Evolutionary conservation across 2,329 filamentous ascomycete species (phyloP), one percentile per base, ranked within the genome.

Genomic region (Aspergillus thermomutatus): DNA sequence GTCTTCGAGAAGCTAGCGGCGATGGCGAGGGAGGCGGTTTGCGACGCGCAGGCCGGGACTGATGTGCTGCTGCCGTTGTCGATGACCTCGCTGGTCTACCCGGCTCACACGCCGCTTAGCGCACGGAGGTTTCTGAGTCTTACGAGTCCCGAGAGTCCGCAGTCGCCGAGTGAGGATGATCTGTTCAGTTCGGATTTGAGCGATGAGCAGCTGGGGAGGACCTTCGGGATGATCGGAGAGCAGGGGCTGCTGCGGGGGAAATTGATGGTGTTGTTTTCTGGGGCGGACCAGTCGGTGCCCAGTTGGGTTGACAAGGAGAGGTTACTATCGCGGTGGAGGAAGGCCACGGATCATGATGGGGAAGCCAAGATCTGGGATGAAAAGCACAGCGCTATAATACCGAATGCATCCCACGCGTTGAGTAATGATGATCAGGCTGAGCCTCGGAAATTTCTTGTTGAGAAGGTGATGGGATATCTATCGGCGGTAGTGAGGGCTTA

Each of bases 151-250:
- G 74, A 74, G 40, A 82, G 79, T n/a, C 83, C 83, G 1, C 75
- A 79, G 34, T 73, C 79, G 43, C 79, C 85, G 1, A 88, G 87
- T 4, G 89, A 91, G 57, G 92, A 97, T 69, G 92, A 96, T 68
- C 89, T 89, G 69, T 96, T 96, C 76, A 92, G 89, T 10, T 87
- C 85, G 2, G 89, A 94, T 69, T 75, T 95, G 7, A 72, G 78
- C 0, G 81, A 84, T 37, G 80, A 83, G 21, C 78, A 80, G 27
- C 75, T 92, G 1, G 67, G 72, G 17, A 71, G 68, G 10, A 87
- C 87, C 1, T 96, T 93, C 81, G 82, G 86, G 5, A 77, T 69
- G 69, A 70, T 81, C 14, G 60, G 69, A 5, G 43, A 69, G 46
- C 61, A 63, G 9, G 76, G 73, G 0, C 49, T 80, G 31, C 57